Conservation (phyloP, 2,329 filamentous ascomycete species). For the Cylindrodendrum hubeiense region DNA sequence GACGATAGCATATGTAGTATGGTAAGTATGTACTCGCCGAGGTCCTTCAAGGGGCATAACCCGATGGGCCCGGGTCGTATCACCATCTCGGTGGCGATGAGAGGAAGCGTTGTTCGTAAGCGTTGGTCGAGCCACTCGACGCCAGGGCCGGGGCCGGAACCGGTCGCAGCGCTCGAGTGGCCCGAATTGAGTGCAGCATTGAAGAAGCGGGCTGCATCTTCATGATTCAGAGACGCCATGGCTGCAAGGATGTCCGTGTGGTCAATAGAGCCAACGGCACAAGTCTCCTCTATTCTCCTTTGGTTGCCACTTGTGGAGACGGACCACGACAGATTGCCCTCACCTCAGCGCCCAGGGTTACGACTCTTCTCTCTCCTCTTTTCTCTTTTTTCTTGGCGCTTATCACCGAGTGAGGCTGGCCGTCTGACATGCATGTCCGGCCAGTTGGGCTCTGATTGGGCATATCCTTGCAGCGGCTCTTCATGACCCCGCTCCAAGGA, state of each 20-base stretch:
- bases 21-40: not conserved
- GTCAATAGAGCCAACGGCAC: not conserved
- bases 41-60: not conserved
- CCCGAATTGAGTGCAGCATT: not conserved
- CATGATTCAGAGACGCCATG: not conserved
- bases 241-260: not conserved
- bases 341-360: no score
- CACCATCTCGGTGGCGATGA: not conserved
- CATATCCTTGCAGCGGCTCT: not conserved
- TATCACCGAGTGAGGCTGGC: not conserved
- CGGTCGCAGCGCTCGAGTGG: not conserved
- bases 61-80: not conserved
- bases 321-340: no score
- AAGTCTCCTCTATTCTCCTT: not conserved
- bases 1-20: not conserved
- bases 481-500: not conserved
- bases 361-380: not conserved
- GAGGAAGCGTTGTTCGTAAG: not conserved
- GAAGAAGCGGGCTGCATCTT: not conserved
- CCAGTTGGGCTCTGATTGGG: not conserved
- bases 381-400: not conserved
- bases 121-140: not conserved
- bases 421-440: not conserved
- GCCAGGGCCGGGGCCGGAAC: not conserved
- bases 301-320: not conserved